These are phyloP conservation scores for Hippophae rhamnoides DNA, from an alignment of 306 rosid genomes.

Conservation along the genomic window DNA sequence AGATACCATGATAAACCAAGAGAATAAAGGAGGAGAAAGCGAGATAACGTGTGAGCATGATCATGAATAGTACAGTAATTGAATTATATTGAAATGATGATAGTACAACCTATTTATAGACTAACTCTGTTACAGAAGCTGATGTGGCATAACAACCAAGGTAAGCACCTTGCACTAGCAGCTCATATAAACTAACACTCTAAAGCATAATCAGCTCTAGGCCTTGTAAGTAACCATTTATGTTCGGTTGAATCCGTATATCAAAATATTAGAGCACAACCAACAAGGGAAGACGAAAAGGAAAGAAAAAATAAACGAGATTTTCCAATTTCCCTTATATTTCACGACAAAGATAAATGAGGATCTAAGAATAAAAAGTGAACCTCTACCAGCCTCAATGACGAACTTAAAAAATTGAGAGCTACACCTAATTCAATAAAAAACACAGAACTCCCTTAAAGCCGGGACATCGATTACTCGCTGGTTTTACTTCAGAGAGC, in stretches of 20 bases:
- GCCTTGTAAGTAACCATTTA: background rate
- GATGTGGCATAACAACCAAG: too few species aligned
- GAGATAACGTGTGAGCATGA: too few species aligned
- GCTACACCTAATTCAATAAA: slow-evolving; percentile 2
- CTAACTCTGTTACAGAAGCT: too few species aligned
- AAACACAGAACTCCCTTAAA: background rate
- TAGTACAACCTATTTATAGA: too few species aligned
- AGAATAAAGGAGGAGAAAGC: too few species aligned
- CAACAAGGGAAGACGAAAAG: background rate
- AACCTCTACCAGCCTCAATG: slow-evolving; percentile 2
- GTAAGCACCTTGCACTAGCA: too few species aligned
- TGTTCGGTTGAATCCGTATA: background rate
- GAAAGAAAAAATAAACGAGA: background rate
- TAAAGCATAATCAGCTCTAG: slow-evolving; percentile 1
- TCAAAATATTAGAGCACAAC: background rate
- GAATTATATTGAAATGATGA: too few species aligned
- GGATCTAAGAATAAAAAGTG: slow-evolving; percentile 8
- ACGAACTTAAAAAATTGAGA: background rate
- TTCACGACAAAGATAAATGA: background rate
- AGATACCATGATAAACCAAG: too few species aligned
- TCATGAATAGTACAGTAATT: too few species aligned
- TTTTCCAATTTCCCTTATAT: background rate
- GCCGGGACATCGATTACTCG: slow-evolving; percentile 1
- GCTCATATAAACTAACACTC: background rate
- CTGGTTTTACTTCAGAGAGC: slow-evolving; percentile 5